Conservation (phyloP, 139 green algal genomes). For the Closterium sp. region DNA sequence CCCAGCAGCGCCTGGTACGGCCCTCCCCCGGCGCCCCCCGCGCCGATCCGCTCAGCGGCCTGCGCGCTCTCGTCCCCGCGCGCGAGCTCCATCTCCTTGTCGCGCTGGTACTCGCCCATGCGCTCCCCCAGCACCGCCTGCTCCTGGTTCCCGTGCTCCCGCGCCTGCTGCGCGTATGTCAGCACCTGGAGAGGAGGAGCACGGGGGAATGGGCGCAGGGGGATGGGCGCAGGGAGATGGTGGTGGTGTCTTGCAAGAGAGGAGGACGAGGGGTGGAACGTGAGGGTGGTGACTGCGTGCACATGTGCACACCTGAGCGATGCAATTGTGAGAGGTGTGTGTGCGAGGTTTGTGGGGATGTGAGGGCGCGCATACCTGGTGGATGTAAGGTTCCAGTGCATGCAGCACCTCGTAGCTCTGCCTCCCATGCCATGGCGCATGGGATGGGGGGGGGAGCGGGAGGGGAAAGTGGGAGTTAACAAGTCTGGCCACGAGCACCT, state of each 20-base stretch:
- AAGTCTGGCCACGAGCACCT: background rate
- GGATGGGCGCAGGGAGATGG: background rate
- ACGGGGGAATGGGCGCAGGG: no score
- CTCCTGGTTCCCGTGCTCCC: slow-evolving; percentile 38
- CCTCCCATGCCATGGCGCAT: background rate
- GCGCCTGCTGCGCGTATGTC: slow-evolving; percentile 38
- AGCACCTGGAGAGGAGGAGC: slow-evolving; percentile 11
- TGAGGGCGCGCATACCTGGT: slow-evolving; percentile 20
- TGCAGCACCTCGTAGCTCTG: slow-evolving; percentile 45
- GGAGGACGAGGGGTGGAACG: background rate
- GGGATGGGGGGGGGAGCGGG: background rate
- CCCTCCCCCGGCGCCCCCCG: background rate
- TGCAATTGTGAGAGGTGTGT: background rate
- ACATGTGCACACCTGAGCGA: no score
- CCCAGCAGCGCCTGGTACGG: slow-evolving; percentile 12
- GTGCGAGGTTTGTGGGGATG: no score
- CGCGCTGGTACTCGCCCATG: slow-evolving; percentile 39
- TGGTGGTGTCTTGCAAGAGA: background rate
- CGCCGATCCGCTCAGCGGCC: background rate
- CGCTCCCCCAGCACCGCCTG: slow-evolving; percentile 40
- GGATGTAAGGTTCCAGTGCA: slow-evolving; percentile 47
- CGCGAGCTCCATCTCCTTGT: slow-evolving; percentile 29
- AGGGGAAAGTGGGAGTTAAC: background rate
- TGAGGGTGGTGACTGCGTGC: background rate
- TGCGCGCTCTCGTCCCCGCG: background rate